Evolutionary conservation across 768 basidiomycete species (phyloP).

Genomic region (Tylopilus cervinicoccineus): DNA sequence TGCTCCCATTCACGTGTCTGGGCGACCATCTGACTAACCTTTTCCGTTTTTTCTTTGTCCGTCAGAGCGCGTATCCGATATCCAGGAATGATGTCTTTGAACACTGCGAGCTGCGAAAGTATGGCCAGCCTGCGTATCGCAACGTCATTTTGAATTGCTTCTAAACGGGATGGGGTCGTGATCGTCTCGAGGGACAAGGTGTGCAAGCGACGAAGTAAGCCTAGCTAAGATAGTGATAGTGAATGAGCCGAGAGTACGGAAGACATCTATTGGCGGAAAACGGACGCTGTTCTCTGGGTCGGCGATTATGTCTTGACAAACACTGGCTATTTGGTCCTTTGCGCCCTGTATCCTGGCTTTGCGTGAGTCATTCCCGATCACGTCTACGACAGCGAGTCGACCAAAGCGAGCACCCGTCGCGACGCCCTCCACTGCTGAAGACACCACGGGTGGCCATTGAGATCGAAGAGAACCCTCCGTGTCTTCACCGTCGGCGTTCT

Average conservation of each 20-base stretch:
- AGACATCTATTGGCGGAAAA: slow-evolving; percentile 11
- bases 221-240: slow-evolving; percentile 51
- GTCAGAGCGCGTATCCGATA: slow-evolving; percentile 92
- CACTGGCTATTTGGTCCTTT: slow-evolving; percentile 89
- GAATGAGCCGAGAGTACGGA: slow-evolving; percentile 11
- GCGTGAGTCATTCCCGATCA: slow-evolving; percentile 64
- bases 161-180: slow-evolving; percentile 60
- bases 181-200: slow-evolving; percentile 83
- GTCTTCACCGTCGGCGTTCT: slow-evolving; percentile 27
- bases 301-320: slow-evolving; percentile 90
- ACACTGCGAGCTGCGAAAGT: slow-evolving; percentile 88
- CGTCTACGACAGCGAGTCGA: slow-evolving; percentile 70
- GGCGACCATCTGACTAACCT: slow-evolving; percentile 90
- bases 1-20: slow-evolving; percentile 94
- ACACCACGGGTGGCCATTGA: slow-evolving; percentile 24
- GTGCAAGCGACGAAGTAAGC: slow-evolving; percentile 82
- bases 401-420: slow-evolving; percentile 86
- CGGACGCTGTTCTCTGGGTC: slow-evolving; percentile 94
- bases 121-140: slow-evolving; percentile 85
- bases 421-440: slow-evolving; percentile 56
- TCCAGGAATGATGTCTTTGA: slow-evolving; percentile 93
- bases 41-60: slow-evolving; percentile 87
- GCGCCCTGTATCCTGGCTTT: slow-evolving; percentile 67
- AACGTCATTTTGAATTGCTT: slow-evolving; percentile 72
- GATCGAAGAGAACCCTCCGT: slow-evolving; percentile 35